Percentiles rank a stretch among this genome's conserved stretches.
Evolutionary conservation across 2,329 filamentous ascomycete species (phyloP).

Genomic region (Didymella sp.): DNA sequence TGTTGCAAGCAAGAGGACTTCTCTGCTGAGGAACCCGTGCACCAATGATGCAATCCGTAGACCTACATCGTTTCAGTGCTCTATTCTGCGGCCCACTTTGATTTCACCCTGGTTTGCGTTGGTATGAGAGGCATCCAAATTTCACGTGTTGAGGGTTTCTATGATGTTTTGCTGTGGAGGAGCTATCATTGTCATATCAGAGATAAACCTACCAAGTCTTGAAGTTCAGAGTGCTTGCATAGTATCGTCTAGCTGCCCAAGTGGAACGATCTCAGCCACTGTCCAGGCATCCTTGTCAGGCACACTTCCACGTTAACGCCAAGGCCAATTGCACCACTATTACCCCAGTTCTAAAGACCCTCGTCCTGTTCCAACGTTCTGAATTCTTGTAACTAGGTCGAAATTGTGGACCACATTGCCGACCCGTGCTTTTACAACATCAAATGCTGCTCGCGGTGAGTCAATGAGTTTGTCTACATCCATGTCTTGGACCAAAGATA

Average conservation of each 20-base stretch:
- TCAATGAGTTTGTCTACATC: constrained; percentile 30
- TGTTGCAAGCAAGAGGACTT: neutral
- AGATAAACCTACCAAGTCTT: too few relatives aligned
- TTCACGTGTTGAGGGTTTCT: too few relatives aligned
- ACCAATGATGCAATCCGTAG: too few relatives aligned
- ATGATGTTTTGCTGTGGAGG: too few relatives aligned
- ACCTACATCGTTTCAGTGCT: too few relatives aligned
- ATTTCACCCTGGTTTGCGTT: too few relatives aligned
- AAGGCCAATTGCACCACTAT: constrained; percentile 13
- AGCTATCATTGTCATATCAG: too few relatives aligned
- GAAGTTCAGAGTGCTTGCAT: too few relatives aligned
- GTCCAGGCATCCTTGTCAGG: constrained; percentile 14
- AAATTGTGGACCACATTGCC: constrained; percentile 52
- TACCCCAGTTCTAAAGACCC: constrained; percentile 10
- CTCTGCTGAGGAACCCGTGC: too few relatives aligned
- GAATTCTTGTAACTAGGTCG: constrained; percentile 26
- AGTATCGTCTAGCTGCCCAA: neutral
- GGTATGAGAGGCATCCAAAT: neutral
- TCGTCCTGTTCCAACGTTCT: neutral
- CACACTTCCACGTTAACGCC: constrained; percentile 15
- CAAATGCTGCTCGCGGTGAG: constrained; percentile 42
- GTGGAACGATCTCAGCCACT: neutral
- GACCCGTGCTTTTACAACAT: constrained; percentile 57
- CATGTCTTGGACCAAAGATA: constrained; percentile 32
- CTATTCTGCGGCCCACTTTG: too few relatives aligned